Percentiles rank a stretch among this genome's conserved stretches.
Conservation (phyloP, 257 asterid genomes). For the Penstemon newberryi region DNA sequence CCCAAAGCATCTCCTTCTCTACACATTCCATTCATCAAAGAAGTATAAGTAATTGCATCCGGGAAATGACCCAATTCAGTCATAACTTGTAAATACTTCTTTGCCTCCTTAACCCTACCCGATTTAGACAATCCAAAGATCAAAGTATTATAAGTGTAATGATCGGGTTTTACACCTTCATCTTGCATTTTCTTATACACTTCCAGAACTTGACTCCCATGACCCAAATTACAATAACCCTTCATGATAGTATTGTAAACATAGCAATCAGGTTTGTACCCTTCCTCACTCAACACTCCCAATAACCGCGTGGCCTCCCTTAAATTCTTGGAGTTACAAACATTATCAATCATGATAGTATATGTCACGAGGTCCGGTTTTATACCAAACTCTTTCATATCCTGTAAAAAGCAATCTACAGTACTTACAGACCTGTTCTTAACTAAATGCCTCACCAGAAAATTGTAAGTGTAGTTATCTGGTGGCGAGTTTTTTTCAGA, state of each 20-base stretch:
- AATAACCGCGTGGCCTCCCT: slow-evolving; percentile 79
- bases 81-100: slow-evolving; percentile 69
- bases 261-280: slow-evolving; percentile 80
- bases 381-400: slow-evolving; percentile 67
- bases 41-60: slow-evolving; percentile 81
- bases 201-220: slow-evolving; percentile 63
- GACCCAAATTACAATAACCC: slow-evolving; percentile 72
- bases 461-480: slow-evolving; percentile 72
- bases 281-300: slow-evolving; percentile 66
- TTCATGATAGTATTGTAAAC: slow-evolving; percentile 93
- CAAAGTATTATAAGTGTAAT: slow-evolving; percentile 74
- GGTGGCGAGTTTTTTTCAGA: slow-evolving; percentile 54
- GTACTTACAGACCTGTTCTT: slow-evolving; percentile 61
- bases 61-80: slow-evolving; percentile 71
- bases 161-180: slow-evolving; percentile 80
- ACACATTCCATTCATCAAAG: slow-evolving; percentile 97
- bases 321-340: slow-evolving; percentile 82
- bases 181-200: slow-evolving; percentile 85
- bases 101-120: slow-evolving; percentile 80
- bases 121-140: slow-evolving; percentile 79
- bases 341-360: slow-evolving; percentile 94
- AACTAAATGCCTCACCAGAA: slow-evolving; percentile 69
- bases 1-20: slow-evolving; percentile 74
- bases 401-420: slow-evolving; percentile 56
- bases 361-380: slow-evolving; percentile 92